A percentile compares a stretch with the other conserved stretches of the same genome.
Conservation (phyloP, 371 early-diverging fungal species). For the Nematocida displodere region DNA sequence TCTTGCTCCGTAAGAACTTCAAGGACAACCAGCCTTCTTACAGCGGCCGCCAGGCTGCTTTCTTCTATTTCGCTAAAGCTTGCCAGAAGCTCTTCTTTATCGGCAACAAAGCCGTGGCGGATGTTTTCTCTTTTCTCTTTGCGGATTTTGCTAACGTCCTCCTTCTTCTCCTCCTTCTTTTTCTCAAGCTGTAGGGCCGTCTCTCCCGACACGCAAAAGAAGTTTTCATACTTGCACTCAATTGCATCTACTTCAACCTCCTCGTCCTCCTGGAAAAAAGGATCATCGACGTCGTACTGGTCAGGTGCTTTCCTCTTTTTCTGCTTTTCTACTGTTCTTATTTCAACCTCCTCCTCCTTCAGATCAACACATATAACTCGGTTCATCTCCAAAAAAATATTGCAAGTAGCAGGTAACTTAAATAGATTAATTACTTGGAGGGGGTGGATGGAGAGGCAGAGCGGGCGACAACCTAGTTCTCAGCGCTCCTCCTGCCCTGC, state of each 20-base stretch:
- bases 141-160: not conserved
- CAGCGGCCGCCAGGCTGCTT: not conserved
- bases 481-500: no score
- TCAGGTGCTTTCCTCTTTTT: slow-evolving; percentile 32
- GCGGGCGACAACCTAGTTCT: no score
- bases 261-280: slow-evolving; percentile 48
- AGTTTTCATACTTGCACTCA: slow-evolving; percentile 40
- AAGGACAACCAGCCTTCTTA: not conserved
- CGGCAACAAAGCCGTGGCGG: not conserved
- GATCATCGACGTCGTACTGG: slow-evolving; percentile 28
- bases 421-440: no score
- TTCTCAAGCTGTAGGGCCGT: not conserved
- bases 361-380: slow-evolving; percentile 2
- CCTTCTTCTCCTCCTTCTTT: not conserved
- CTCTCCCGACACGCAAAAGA: slow-evolving; percentile 35
- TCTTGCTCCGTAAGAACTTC: slow-evolving; percentile 37
- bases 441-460: no score
- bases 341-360: slow-evolving; percentile 25
- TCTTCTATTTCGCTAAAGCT: not conserved
- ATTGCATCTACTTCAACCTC: not conserved
- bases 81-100: slow-evolving; percentile 19
- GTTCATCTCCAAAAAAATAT: slow-evolving; percentile 25
- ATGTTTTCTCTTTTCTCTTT: slow-evolving; percentile 46
- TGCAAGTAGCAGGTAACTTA: no score
- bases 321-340: not conserved